Percentiles rank a stretch among this genome's conserved stretches.
These are phyloP conservation scores for Hypoxylon rickii DNA, from an alignment of 495 filamentous ascomycete genomes.

Conservation along the genomic window DNA sequence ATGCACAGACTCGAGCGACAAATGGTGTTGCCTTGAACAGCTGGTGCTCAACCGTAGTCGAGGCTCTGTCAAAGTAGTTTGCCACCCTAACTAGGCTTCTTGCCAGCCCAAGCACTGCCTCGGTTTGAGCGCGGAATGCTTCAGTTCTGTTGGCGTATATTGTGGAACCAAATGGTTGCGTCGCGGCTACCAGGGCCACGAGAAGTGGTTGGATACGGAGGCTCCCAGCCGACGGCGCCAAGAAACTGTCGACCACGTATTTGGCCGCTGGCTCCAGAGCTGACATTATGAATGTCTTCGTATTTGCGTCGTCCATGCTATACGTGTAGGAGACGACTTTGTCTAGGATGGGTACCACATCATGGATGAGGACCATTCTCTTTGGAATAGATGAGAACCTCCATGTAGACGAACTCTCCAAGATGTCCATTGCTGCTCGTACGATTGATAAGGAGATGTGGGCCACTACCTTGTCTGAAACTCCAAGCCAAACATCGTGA, in stretches of 20 bases:
- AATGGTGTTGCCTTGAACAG: slow-evolving; percentile 78
- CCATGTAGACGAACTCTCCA: slow-evolving; percentile 82
- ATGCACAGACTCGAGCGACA: slow-evolving; percentile 76
- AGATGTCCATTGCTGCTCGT: slow-evolving; percentile 74
- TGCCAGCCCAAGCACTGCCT: slow-evolving; percentile 65
- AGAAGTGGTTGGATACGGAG: slow-evolving; percentile 79
- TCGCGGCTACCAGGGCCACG: slow-evolving; percentile 67
- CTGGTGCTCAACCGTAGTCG: slow-evolving; percentile 71
- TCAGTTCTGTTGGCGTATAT: slow-evolving; percentile 62
- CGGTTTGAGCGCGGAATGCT: slow-evolving; percentile 65
- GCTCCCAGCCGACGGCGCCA: slow-evolving; percentile 68
- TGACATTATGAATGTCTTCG: slow-evolving; percentile 63
- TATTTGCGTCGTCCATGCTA: slow-evolving; percentile 66
- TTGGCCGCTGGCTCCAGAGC: slow-evolving; percentile 67
- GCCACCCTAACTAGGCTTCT: slow-evolving; percentile 71
- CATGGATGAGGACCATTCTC: slow-evolving; percentile 56
- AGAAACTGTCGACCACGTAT: slow-evolving; percentile 75
- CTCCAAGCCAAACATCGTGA: slow-evolving; percentile 66
- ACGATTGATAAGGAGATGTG: slow-evolving; percentile 72
- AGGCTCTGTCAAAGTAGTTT: slow-evolving; percentile 62
- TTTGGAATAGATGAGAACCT: slow-evolving; percentile 71
- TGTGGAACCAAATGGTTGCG: slow-evolving; percentile 65
- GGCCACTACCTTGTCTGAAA: slow-evolving; percentile 76
- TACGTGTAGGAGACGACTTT: slow-evolving; percentile 72
- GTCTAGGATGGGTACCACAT: slow-evolving; percentile 69